Evolutionary conservation across 441 rosid genomes (phyloP).

Genomic region (Syzygium malaccense): DNA sequence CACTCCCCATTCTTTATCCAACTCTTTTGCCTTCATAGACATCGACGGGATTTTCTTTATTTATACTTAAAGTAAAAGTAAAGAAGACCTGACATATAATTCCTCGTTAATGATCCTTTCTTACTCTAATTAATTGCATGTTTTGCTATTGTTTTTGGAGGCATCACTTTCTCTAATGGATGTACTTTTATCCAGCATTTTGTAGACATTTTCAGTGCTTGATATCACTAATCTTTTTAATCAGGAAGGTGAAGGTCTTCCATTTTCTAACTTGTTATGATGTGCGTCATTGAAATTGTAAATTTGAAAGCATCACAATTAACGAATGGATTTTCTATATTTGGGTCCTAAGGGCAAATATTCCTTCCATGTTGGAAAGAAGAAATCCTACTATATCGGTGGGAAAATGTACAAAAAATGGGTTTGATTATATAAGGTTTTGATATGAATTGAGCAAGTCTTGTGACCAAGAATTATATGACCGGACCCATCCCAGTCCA

Average conservation of each 20-base stretch:
- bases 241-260: background rate
- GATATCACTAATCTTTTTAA: background rate
- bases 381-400: background rate
- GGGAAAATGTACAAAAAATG: background rate
- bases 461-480: fast-evolving
- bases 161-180: background rate
- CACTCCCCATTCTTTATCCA: background rate
- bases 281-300: background rate
- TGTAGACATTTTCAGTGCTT: background rate
- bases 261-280: background rate
- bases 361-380: background rate
- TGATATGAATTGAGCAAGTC: fast-evolving
- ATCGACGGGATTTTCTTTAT: background rate
- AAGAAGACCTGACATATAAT: background rate
- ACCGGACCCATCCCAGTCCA: background rate
- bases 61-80: background rate
- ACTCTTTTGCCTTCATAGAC: background rate
- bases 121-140: background rate
- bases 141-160: background rate
- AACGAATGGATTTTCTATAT: background rate
- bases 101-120: background rate
- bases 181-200: background rate
- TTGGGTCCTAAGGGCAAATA: background rate
- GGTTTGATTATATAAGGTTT: fast-evolving
- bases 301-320: background rate